These are phyloP conservation scores for Esteya vermicola DNA, from an alignment of 2,329 filamentous ascomycete genomes.

Conservation along the genomic window DNA sequence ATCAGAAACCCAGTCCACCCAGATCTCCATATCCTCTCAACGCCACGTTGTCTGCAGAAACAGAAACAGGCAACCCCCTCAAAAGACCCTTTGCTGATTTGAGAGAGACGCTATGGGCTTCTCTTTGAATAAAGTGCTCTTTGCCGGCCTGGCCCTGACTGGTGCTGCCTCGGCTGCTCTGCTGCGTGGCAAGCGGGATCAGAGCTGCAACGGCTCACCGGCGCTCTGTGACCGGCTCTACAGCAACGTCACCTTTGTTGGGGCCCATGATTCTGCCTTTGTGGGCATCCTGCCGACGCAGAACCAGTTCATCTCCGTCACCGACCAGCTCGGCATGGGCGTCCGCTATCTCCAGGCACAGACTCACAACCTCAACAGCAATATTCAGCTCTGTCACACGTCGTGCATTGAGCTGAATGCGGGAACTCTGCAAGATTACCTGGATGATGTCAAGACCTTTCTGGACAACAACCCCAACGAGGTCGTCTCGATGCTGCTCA, in stretches of 20 bases:
- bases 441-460: slow-evolving; percentile 45
- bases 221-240: slow-evolving; percentile 42
- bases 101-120: too few species aligned
- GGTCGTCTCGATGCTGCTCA: slow-evolving; percentile 48
- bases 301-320: slow-evolving; percentile 47
- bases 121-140: too few species aligned
- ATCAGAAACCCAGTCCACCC: too few species aligned
- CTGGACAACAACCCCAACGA: slow-evolving; percentile 44
- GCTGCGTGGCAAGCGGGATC: not conserved
- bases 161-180: not conserved
- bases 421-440: slow-evolving; percentile 39
- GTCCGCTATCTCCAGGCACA: slow-evolving; percentile 52
- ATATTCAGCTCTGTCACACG: slow-evolving; percentile 50
- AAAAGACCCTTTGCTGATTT: too few species aligned
- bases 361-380: slow-evolving; percentile 37
- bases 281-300: slow-evolving; percentile 37
- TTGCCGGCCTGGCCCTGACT: not conserved
- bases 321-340: slow-evolving; percentile 43
- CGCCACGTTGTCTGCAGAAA: too few species aligned
- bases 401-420: slow-evolving; percentile 44
- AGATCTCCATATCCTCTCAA: too few species aligned
- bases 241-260: slow-evolving; percentile 45
- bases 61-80: too few species aligned
- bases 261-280: slow-evolving; percentile 53
- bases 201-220: slow-evolving; percentile 40